Evolutionary conservation across 1,139 yeast genomes (phyloP), one percentile per base, ranked within the genome.

Genomic region (Pichia sp.): DNA sequence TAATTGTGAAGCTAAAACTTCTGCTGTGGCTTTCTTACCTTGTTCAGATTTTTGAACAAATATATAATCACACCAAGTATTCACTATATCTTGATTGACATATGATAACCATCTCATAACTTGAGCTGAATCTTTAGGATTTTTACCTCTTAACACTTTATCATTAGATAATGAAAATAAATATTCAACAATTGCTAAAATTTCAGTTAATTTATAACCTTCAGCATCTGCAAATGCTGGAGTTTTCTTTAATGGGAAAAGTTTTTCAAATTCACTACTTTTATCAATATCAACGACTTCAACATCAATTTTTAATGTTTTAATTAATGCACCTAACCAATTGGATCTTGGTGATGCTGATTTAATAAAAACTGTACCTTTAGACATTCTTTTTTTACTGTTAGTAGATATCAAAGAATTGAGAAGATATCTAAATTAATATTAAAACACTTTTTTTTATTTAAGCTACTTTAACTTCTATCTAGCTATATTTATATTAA

Each of bases 221-320:
- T 48, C 41, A 28, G 59, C 54, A 23, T 60, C 63, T 41, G 52
- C 47, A 45, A 62, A 61, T 37, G 65, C 58, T 43, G 67, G 67
- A 29, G 53, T 48, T 49, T 55, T 65, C 47, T 50, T 60, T 55
- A 62, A 47, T 37, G 67, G 66, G 36, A 45, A 45, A 3, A 22
- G 8, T 25, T 31, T 28, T 10, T 11, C 20, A 27, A 37, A 45
- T 5, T 45, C 26, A 6, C 9, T 30, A 20, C 3, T 22, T 10
- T 9, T 4, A 4, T 25, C 27, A 28, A 20, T 11, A 11, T 30
- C 66, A 45, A 63, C 54, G 33, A 71, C 47, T 49, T 66, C 62
- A 55, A 73, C 62, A 48, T 73, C 77, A 51, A 74, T 63, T 48
- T 67, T 62, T 56, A 52, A 35, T 24, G 40, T 30, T 38, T 51